These are phyloP conservation scores for Apocynum venetum DNA, from an alignment of 257 asterid genomes.

Conservation along the genomic window DNA sequence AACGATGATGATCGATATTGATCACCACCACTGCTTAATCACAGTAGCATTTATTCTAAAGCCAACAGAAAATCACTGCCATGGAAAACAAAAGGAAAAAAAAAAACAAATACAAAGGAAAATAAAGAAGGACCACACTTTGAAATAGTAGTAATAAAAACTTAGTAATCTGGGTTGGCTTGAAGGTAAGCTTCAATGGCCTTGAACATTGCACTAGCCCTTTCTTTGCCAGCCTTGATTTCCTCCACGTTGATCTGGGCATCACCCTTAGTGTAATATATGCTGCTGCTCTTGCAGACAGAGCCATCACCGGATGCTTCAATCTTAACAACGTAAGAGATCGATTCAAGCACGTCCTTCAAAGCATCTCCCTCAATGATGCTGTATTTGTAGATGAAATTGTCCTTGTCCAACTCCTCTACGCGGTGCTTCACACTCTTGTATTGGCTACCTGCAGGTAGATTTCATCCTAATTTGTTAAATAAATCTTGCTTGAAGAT, in stretches of 20 bases:
- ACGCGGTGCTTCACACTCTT: slow-evolving; percentile 44
- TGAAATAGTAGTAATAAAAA: background rate
- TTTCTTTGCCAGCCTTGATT: slow-evolving; percentile 27
- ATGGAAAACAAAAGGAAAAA: background rate
- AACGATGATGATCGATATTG: background rate
- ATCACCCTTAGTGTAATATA: slow-evolving; percentile 34
- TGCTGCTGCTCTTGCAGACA: slow-evolving; percentile 33
- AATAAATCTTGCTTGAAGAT: too few relatives aligned
- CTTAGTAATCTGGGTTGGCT: slow-evolving; percentile 24
- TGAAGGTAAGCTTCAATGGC: slow-evolving; percentile 30
- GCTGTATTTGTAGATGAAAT: slow-evolving; percentile 31
- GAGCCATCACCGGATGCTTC: slow-evolving; percentile 47
- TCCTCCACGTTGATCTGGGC: slow-evolving; percentile 34
- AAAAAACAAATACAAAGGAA: background rate
- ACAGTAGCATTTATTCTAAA: slow-evolving; percentile 5
- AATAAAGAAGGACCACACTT: background rate
- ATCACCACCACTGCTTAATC: background rate
- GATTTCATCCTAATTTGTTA: background rate
- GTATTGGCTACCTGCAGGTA: slow-evolving; percentile 35
- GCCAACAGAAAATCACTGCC: background rate
- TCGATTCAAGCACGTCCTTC: slow-evolving; percentile 33
- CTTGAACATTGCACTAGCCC: slow-evolving; percentile 15
- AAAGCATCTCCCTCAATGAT: slow-evolving; percentile 50
- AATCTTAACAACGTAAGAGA: slow-evolving; percentile 34
- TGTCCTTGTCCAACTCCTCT: slow-evolving; percentile 39